Percentiles rank a stretch among this genome's conserved stretches.
Evolutionary conservation across 345 rosid species (phyloP).

Genomic region (Camelina laxa): DNA sequence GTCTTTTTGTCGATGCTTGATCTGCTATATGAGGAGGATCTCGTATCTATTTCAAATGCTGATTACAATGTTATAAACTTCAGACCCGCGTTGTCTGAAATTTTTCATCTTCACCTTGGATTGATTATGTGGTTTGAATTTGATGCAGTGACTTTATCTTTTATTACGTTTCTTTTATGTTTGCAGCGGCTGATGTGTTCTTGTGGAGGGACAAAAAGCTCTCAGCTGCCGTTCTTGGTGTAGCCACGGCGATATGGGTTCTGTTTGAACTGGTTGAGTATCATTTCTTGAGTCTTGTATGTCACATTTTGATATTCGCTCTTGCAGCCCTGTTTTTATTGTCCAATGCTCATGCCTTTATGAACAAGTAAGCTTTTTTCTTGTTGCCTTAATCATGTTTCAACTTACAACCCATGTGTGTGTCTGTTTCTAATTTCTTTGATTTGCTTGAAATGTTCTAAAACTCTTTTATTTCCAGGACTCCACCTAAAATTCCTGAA

Average conservation of each 20-base stretch:
- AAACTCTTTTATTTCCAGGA: slow-evolving; percentile 38
- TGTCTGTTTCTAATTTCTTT: not conserved
- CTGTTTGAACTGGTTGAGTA: slow-evolving; percentile 77
- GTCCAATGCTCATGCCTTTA: slow-evolving; percentile 68
- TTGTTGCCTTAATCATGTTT: not conserved
- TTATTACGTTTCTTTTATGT: not conserved
- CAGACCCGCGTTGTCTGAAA: not conserved
- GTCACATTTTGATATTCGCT: slow-evolving; percentile 66
- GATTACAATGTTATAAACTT: not conserved
- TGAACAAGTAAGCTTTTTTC: slow-evolving; percentile 62
- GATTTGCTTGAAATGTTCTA: not conserved
- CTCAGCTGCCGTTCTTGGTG: slow-evolving; percentile 66
- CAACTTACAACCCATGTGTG: not conserved
- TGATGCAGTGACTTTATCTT: not conserved
- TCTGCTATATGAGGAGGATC: slow-evolving; percentile 3
- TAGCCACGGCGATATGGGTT: slow-evolving; percentile 72
- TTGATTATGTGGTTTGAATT: slow-evolving; percentile 3
- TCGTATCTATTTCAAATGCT: slow-evolving; percentile 15
- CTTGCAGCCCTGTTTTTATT: slow-evolving; percentile 62
- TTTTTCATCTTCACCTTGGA: not conserved
- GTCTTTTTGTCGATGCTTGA: not conserved
- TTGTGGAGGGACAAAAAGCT: slow-evolving; percentile 88
- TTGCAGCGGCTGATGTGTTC: slow-evolving; percentile 82
- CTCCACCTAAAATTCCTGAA: slow-evolving; percentile 69
- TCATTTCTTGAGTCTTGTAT: slow-evolving; percentile 67